Percentiles rank a stretch among this genome's conserved stretches.
Evolutionary conservation across 371 early-diverging fungal genomes (phyloP).

Genomic region (Apophysomyces variabilis): DNA sequence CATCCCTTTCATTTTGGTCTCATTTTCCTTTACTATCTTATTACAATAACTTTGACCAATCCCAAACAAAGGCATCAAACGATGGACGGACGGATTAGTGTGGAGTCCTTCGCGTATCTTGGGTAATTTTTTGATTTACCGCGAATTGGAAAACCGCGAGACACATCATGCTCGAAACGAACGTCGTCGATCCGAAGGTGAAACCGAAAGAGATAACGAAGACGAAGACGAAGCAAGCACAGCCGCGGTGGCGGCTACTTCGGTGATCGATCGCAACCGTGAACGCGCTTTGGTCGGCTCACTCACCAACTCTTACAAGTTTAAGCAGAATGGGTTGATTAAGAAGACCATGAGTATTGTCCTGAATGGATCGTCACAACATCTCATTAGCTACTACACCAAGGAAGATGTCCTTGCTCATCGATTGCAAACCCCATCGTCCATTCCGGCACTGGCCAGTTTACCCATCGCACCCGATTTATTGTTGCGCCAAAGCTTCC

Average conservation of each 20-base stretch:
- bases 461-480: conserved; percentile 59
- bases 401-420: conserved; percentile 69
- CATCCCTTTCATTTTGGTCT: too few species aligned
- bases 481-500: conserved; percentile 58
- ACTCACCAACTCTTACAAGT: conserved; percentile 63
- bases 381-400: conserved; percentile 85
- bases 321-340: conserved; percentile 80
- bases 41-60: not conserved
- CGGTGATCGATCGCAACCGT: conserved; percentile 50
- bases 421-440: conserved; percentile 57
- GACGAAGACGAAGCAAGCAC: not conserved
- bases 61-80: conserved; percentile 68
- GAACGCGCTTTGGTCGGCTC: conserved; percentile 68
- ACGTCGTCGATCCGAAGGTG: conserved; percentile 16
- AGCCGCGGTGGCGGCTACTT: conserved; percentile 4
- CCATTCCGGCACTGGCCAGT: conserved; percentile 48
- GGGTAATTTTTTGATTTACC: conserved; percentile 80
- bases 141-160: conserved; percentile 68
- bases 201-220: conserved; percentile 14
- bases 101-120: conserved; percentile 87
- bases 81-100: conserved; percentile 89
- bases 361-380: conserved; percentile 74
- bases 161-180: conserved; percentile 28
- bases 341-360: conserved; percentile 87
- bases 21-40: too few species aligned